phyloP scores from a whole-genome alignment of 345 rosid genomes.

The Salix suchowensis region DNA sequence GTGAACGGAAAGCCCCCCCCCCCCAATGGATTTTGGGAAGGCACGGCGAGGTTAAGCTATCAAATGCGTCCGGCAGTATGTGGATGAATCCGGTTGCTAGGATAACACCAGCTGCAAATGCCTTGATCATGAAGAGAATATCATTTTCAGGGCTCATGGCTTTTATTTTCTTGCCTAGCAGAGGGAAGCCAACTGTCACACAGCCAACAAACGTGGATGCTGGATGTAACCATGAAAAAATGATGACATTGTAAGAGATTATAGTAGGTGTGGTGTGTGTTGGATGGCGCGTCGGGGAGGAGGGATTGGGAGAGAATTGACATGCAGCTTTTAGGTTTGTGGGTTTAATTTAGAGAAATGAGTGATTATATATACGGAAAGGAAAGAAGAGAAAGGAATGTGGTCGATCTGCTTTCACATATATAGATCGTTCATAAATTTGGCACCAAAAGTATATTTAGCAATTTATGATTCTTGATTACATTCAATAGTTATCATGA shows the following conservation, averaged over 20 bases:
- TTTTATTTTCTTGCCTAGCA: slow-evolving; percentile 32
- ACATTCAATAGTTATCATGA: no score
- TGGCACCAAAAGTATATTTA: no score
- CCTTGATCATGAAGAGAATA: slow-evolving; percentile 53
- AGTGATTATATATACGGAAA: background rate
- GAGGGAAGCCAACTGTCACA: slow-evolving; percentile 37
- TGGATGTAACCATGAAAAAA: no score
- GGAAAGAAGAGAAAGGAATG: background rate
- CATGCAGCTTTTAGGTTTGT: background rate
- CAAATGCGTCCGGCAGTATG: slow-evolving; percentile 59
- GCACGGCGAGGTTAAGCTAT: slow-evolving; percentile 49
- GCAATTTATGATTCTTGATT: no score
- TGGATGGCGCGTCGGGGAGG: no score
- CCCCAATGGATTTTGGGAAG: slow-evolving; percentile 42
- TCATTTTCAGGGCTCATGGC: slow-evolving; percentile 45
- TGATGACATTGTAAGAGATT: no score
- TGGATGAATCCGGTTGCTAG: slow-evolving; percentile 65
- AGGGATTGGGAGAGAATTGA: background rate
- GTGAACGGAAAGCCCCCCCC: slow-evolving; percentile 62
- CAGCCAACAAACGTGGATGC: no score
- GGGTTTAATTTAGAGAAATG: background rate
- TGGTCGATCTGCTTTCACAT: background rate
- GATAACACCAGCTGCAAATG: slow-evolving; percentile 67
- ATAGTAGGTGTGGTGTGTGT: no score
- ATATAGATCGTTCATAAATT: no score